Percentiles rank a stretch among this genome's conserved stretches.
Conservation (phyloP, 2,329 filamentous ascomycete genomes). For the Fusarium sp. region DNA sequence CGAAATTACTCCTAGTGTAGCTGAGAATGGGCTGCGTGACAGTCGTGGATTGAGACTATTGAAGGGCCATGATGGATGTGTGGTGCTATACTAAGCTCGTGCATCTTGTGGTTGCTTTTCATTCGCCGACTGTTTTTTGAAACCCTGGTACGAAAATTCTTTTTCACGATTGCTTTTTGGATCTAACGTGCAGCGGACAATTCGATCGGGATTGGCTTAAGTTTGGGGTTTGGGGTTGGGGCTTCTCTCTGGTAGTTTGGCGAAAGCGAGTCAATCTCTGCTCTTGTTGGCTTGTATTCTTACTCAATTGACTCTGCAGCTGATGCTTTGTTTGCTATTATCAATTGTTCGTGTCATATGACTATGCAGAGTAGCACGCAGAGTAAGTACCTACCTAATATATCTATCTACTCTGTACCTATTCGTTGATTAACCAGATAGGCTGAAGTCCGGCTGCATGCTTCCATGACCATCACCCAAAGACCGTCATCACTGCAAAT, state of each 20-base stretch:
- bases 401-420: not conserved
- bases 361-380: not conserved
- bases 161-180: constrained; percentile 3
- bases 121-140: constrained; percentile 17
- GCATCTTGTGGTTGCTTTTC: constrained; percentile 4
- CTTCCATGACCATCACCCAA: constrained; percentile 2
- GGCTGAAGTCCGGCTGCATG: not conserved
- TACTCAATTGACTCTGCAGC: not conserved
- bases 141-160: constrained; percentile 29
- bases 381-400: not conserved
- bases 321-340: constrained; percentile 4
- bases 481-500: constrained; percentile 26
- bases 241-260: constrained; percentile 2
- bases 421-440: constrained; percentile 1
- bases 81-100: constrained; percentile 2
- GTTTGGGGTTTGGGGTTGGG: not conserved
- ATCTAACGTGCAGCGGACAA: constrained; percentile 11
- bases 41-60: constrained; percentile 12
- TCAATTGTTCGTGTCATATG: constrained; percentile 2
- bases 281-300: not conserved
- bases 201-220: constrained; percentile 11
- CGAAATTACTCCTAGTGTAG: constrained; percentile 21
- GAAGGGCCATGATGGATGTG: constrained; percentile 5
- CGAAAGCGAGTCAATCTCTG: constrained; percentile 13
- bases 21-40: constrained; percentile 11